Evolutionary conservation across 78 protist species (phyloP), one percentile per base, ranked within the genome.

Genomic region (Planoprotostelium fungivorum): DNA sequence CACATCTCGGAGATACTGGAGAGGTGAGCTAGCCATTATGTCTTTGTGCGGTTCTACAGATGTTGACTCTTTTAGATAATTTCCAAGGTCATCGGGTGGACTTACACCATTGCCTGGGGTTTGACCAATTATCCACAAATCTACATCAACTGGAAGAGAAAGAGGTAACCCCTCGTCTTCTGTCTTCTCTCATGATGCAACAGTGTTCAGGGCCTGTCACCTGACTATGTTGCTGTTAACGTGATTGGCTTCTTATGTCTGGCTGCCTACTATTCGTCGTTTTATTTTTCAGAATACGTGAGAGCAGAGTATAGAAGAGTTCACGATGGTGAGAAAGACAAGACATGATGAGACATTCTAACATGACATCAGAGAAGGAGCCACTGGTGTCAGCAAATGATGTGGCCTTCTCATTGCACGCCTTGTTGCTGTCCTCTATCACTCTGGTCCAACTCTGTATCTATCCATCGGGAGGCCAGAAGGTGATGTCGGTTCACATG

Each of bases 331-430:
- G n/a, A n/a, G n/a, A n/a, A n/a, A n/a, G n/a, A n/a, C n/a, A n/a
- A n/a, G n/a, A n/a, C n/a, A n/a, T n/a, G n/a, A n/a, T n/a, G n/a
- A n/a, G n/a, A n/a, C n/a, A 85, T 5, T 85, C 63, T 37, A 5
- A 37, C 16, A 25, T 25, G 5, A 25, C 36, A 36, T 37, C 87
- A 85, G 87, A 16, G 34, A 85, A 35, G 87, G 36, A 36, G 16
- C 5, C 5, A 25, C 37, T 85, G 35, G 36, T 85, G 29, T 25
- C 5, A 16, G n/a, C 16, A 37, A 89, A 92, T 38, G 96, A 94
- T 38, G 87, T 94, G 1, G 83, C 29, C 31, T 94, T 94, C 28
- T 88, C 93, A 38, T 29, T 94, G 25, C 94, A 94, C 38, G 96
- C 95, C 36, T 0, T 88, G 36, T 1, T 92, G n/a, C 73, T 83